Percentiles rank a stretch among this genome's conserved stretches.
Conservation (phyloP, 2,329 filamentous ascomycete species). For the Capronia americana region DNA sequence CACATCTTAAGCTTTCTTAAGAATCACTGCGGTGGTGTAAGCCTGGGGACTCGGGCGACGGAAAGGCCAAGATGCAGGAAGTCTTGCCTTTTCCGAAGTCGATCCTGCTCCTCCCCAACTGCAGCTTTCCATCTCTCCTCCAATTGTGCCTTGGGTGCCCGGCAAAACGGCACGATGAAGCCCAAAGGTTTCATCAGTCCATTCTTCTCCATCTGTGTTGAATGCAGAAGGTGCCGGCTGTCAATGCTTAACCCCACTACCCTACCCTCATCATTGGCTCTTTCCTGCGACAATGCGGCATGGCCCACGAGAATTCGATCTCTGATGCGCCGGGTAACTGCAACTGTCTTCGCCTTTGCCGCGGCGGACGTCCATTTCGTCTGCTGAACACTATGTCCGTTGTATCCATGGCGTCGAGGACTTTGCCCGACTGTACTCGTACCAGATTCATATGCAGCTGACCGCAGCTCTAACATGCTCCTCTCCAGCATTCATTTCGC, state of each 20-base stretch:
- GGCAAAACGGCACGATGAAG: slow-evolving; percentile 30
- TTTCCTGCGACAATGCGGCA: background rate
- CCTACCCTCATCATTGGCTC: slow-evolving; percentile 22
- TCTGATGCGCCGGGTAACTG: slow-evolving; percentile 16
- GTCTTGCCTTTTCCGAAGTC: background rate
- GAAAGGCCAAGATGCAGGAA: background rate
- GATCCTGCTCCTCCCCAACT: background rate
- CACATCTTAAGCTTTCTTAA: background rate
- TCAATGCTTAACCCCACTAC: slow-evolving; percentile 23
- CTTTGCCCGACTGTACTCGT: background rate
- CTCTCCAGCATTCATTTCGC: slow-evolving; percentile 3
- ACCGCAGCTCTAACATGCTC: slow-evolving; percentile 19
- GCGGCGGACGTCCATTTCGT: slow-evolving; percentile 6
- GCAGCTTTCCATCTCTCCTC: background rate
- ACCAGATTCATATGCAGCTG: slow-evolving; percentile 19
- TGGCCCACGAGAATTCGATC: slow-evolving; percentile 10
- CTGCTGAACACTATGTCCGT: slow-evolving; percentile 12
- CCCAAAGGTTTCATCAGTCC: slow-evolving; percentile 2
- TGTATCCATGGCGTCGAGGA: slow-evolving; percentile 3
- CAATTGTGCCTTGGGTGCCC: slow-evolving; percentile 13
- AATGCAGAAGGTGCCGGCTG: slow-evolving; percentile 7
- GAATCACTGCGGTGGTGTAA: background rate
- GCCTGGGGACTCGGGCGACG: background rate
- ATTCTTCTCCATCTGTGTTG: slow-evolving; percentile 19
- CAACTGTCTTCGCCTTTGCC: slow-evolving; percentile 17